A percentile compares a stretch with the other conserved stretches of the same genome.
These are phyloP conservation scores for Candida chilensis DNA, from an alignment of 805 yeast species.

Conservation along the genomic window DNA sequence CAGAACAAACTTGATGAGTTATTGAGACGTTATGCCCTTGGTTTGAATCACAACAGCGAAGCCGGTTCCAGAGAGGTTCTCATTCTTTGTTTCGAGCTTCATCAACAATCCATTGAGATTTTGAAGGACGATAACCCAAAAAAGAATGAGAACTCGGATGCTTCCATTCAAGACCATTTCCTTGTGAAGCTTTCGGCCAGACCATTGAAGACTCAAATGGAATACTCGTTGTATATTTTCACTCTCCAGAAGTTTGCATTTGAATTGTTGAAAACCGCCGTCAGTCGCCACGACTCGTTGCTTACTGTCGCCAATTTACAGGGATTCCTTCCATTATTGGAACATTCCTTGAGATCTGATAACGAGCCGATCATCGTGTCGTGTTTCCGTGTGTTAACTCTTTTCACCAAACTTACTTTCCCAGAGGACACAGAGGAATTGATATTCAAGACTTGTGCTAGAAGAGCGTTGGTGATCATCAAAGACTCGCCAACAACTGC, in stretches of 20 bases:
- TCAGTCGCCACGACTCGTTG: constrained; percentile 53
- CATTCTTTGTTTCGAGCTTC: constrained; percentile 66
- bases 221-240: constrained; percentile 44
- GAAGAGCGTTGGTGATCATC: constrained; percentile 51
- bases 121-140: constrained; percentile 7
- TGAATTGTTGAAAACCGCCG: constrained; percentile 65
- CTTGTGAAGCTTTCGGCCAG: constrained; percentile 64
- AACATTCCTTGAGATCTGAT: constrained; percentile 48
- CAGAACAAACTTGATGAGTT: constrained; percentile 76
- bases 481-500: constrained; percentile 73
- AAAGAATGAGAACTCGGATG: constrained; percentile 20
- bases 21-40: constrained; percentile 67
- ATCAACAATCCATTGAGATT: constrained; percentile 36
- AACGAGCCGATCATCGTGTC: constrained; percentile 74
- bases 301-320: constrained; percentile 50
- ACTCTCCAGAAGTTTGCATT: constrained; percentile 69
- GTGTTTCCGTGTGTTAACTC: constrained; percentile 52
- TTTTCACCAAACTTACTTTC: constrained; percentile 55
- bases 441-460: constrained; percentile 50
- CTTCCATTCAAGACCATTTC: constrained; percentile 63
- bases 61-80: constrained; percentile 48
- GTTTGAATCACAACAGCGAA: constrained; percentile 64
- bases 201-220: constrained; percentile 41
- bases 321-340: constrained; percentile 71
- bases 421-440: constrained; percentile 35